Conservation (phyloP, 352 stramenopile species). For the Detonula confervacea region DNA sequence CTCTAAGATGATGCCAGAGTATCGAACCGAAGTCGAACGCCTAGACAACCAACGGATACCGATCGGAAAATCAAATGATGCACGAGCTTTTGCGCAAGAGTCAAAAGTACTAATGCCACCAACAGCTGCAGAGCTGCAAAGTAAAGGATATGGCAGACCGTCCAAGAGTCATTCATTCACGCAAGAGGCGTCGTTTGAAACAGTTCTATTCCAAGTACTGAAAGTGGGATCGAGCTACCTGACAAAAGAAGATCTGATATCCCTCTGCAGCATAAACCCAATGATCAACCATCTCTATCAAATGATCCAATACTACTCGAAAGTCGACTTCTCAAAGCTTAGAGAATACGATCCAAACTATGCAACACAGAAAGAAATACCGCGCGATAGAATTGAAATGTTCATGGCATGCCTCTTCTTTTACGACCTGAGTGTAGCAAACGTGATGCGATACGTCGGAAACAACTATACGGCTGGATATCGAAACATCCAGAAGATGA, state of each 20-base stretch:
- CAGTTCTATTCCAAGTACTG: conserved; percentile 6
- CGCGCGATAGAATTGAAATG: background rate
- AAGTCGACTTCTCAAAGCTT: conserved; percentile 19
- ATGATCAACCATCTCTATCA: conserved; percentile 12
- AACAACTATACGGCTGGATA: conserved; percentile 29
- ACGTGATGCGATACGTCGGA: conserved; percentile 9
- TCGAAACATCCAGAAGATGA: background rate
- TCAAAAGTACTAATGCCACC: background rate
- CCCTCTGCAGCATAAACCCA: conserved; percentile 1
- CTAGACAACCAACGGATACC: background rate
- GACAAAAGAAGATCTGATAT: background rate
- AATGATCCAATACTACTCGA: background rate
- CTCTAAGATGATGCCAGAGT: background rate
- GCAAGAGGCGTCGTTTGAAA: conserved; percentile 31
- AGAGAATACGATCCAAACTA: conserved; percentile 15
- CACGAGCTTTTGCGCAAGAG: background rate
- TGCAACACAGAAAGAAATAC: conserved; percentile 1
- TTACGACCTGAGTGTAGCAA: conserved; percentile 20
- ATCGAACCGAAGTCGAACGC: background rate
- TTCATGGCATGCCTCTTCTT: conserved; percentile 24
- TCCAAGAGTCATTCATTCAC: conserved; percentile 16
- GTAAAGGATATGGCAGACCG: conserved; percentile 1
- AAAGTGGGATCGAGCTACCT: background rate
- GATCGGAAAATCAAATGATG: background rate
- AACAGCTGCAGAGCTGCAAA: background rate